Evolutionary conservation across 495 filamentous ascomycete species (phyloP), one percentile per base, ranked within the genome.

Genomic region (Penicillium arizonense): DNA sequence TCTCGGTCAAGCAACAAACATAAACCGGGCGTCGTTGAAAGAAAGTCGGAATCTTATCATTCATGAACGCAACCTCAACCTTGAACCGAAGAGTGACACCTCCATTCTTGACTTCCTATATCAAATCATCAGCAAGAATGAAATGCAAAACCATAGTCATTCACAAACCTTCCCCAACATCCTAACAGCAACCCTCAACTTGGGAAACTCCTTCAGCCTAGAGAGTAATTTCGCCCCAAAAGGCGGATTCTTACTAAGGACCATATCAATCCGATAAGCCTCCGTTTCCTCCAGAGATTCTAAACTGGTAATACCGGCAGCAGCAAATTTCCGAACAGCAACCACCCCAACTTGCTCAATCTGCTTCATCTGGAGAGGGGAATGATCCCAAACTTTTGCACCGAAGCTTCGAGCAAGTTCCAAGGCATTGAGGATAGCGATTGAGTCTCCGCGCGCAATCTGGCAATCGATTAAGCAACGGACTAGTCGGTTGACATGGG

Each of bases 381-480:
- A 90, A 32, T 87, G 82, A 53, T 97, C 95, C 95, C 95, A 97
- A 4, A 84, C 87, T 52, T 81, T 83, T 10, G 90, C 91, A 26
- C 81, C 78, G 36, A 97, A 77, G 50, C 89, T 89, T 52, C 95
- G 77, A 6, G 84, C 78, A 16, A 97, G 77, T 61, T 95, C 89
- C 13, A 97, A 74, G 10, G 89, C 87, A 53, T 85, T 87, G 41
- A 80, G 79, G 9, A 81, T 79, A 9, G 84, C 72, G 3, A 87
- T 60, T 0, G 88, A 83, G 60, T 96, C 91, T 7, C 81, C 71
- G 5, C 85, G 78, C 18, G 75, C 56, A 8, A 87, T 78, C 57
- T 90, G 84, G 58, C 91, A 96, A 65, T 97, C 94, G 42, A 96
- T 82, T 8, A 96, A 79, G 56, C 91, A 96, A 7, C 90, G 83